Base-by-base conservation (phyloP, 805 yeast species). In the Lachancea quebecensis region DNA sequence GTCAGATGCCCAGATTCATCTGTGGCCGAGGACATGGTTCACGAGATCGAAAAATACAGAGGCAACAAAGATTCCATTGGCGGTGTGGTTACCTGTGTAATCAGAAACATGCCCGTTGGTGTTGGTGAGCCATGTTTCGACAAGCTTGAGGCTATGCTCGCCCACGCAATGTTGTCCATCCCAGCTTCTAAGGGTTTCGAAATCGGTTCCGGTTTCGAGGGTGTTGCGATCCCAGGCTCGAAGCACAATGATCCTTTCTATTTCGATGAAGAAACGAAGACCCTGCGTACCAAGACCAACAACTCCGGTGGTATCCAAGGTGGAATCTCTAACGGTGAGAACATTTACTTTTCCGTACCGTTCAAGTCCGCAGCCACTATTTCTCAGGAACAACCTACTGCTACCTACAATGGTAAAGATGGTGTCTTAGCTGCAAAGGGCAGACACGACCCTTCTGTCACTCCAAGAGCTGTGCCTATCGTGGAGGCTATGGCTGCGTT, bases 181-280 rank as follows among this genome's bases (percentile, higher is more conserved):
- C 99, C 99, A 16, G 98, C 99, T 38, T 87, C 98, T 39, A 93
- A 93, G 70, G 99, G 98, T 31, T 93, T 93, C 58, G 99, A 93
- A 72, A 81, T 93, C 58, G 99, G 99, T 44, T 87, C 96, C 28
- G 99, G 99, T 11, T 93, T 93, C 61, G 75, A 77, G 37, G 99
- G 99, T 54, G 85, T 95, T 41, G 72, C 74, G 46, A 79, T 91
- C 54, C 91, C 95, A 41, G 99, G 99, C 21, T 90, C 97, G 11
- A 67, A 83, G 68, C 99, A 93, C 72, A 93, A 93, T 58, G 99
- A 93, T 68, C 75, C 90, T 29, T 93, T 93, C 63, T 71, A 69
- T 60, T 74, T 66, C 52, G 87, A 80, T 57, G 79, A 73, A 47
- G 72, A 72, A 21, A 63, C 75, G 10, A 79, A 81, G 25, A 75